Evolutionary conservation across 768 basidiomycete species (phyloP).

Genomic region (Tricholoma matsutake): DNA sequence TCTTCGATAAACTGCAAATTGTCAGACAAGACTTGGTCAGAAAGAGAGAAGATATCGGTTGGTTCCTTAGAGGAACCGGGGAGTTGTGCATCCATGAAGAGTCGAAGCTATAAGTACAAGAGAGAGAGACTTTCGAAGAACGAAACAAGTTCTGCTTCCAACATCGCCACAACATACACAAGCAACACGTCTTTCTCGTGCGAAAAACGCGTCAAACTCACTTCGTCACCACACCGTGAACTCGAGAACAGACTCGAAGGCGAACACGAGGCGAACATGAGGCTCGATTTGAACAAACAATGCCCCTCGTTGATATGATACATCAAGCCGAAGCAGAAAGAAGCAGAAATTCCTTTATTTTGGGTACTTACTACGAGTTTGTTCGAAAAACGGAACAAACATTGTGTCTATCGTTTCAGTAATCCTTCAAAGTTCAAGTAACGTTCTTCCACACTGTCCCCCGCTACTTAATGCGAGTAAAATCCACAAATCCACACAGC

Average conservation of each 20-base stretch:
- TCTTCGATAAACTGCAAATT: constrained; percentile 74
- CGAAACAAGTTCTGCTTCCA: neutral
- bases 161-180: neutral
- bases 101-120: constrained; percentile 57
- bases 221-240: neutral
- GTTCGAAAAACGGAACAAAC: too few relatives aligned
- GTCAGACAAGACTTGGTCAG: constrained; percentile 69
- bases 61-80: constrained; percentile 31
- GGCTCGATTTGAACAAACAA: too few relatives aligned
- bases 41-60: constrained; percentile 70
- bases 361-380: too few relatives aligned
- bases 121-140: constrained; percentile 47
- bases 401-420: too few relatives aligned
- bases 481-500: too few relatives aligned
- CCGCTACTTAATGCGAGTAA: too few relatives aligned
- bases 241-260: neutral
- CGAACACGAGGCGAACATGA: neutral
- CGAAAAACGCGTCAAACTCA: constrained; percentile 9
- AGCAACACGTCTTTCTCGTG: constrained; percentile 18
- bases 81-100: constrained; percentile 37
- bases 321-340: too few relatives aligned
- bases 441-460: too few relatives aligned
- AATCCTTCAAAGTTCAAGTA: too few relatives aligned
- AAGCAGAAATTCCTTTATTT: too few relatives aligned
- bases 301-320: too few relatives aligned